Conservation (phyloP, 306 rosid genomes). For the Corylus heterophylla region DNA sequence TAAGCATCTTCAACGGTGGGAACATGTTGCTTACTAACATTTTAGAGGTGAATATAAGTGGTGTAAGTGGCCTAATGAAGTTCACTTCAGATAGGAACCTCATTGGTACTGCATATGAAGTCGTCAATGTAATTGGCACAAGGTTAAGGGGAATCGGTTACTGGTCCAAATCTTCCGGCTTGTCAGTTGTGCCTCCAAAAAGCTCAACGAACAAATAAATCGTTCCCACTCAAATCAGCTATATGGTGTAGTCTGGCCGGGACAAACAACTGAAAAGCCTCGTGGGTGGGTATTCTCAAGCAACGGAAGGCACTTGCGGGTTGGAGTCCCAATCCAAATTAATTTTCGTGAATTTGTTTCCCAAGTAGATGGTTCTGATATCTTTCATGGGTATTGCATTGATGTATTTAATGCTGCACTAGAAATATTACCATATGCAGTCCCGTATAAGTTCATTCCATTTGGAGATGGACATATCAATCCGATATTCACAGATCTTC, state of each 20-base stretch:
- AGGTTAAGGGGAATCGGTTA: conserved; percentile 74
- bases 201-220: conserved; percentile 40
- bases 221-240: conserved; percentile 46
- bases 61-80: conserved; percentile 63
- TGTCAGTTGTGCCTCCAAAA: conserved; percentile 61
- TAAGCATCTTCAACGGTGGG: conserved; percentile 76
- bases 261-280: conserved; percentile 62
- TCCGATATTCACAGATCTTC: conserved; percentile 24
- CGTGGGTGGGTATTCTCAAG: conserved; percentile 97
- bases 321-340: conserved; percentile 69
- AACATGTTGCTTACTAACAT: conserved; percentile 40
- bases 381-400: conserved; percentile 74
- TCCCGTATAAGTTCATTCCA: conserved; percentile 30
- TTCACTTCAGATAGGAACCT: conserved; percentile 58
- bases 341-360: conserved; percentile 63
- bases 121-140: conserved; percentile 71
- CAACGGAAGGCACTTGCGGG: conserved; percentile 69
- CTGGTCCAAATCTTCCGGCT: conserved; percentile 89
- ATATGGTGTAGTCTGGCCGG: conserved; percentile 71
- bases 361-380: conserved; percentile 48
- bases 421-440: conserved; percentile 22
- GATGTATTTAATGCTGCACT: conserved; percentile 42
- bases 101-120: conserved; percentile 69
- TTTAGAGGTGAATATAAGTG: conserved; percentile 60
- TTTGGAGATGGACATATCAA: conserved; percentile 34